Evolutionary conservation across 2,329 filamentous ascomycete species (phyloP), one percentile per base, ranked within the genome.

Genomic region (Talaromyces funiculosus): DNA sequence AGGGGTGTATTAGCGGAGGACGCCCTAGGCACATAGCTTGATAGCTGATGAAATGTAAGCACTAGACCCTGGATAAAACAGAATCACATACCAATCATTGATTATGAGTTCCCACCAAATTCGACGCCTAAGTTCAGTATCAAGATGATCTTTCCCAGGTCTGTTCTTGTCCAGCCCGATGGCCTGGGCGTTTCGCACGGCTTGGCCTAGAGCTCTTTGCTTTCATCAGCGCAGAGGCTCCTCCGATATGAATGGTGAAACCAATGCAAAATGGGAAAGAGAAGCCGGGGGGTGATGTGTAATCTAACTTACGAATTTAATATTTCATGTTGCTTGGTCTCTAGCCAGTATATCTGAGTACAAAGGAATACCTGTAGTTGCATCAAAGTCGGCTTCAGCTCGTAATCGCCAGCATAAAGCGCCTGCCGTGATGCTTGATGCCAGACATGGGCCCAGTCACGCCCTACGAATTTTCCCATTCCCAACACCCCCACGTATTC

Each of bases 271-370:
- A 7, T 10, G 16, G 10, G 6, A 12, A 47, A 20, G 16, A 57
- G 16, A 35, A 38, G 5, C 12, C 31, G 26, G 12, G 7, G 22
- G 14, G n/a, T 12, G 42, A n/a, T 26, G 43, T 3, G 12, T 5
- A 5, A 18, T 20, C 24, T 38, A 63, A 31, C 70, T 60, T 61
- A 72, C 70, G 71, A 72, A 37, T 73, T 73, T 38, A 73, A n/a
- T 8, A 64, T 64, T 49, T 72, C 71, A 31, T 69, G 64, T 24
- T 70, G 65, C 35, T 72, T 72, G 0, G 69, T 73, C n/a, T 67
- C 67, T 12, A 71, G 63, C 70, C 69, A 72, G 37, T 72, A 73
- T 18, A 68, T 53, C 63, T 72, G 71, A 6, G 69, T 68, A 18
- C 68, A 62, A 16, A 69, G 56, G 57, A 72, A 72, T 3, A 68